Conservation (phyloP, 306 rosid genomes). For the Echinosophora koreensis region DNA sequence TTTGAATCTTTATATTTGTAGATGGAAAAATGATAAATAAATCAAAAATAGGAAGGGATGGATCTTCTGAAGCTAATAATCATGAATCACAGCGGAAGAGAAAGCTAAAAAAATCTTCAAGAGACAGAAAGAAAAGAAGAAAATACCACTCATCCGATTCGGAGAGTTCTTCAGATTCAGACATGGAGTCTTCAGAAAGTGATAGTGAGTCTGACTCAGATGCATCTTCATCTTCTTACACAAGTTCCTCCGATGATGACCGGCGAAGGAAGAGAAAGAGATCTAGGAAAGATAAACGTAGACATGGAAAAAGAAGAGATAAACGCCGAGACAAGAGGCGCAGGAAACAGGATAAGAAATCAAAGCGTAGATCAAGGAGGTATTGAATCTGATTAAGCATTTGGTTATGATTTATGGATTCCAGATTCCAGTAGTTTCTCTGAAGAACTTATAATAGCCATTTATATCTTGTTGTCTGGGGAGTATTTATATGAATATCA, state of each 20-base stretch:
- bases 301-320: conserved; percentile 73
- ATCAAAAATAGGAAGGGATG: conserved; percentile 57
- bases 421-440: background rate
- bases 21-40: conserved; percentile 68
- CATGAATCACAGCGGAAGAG: conserved; percentile 64
- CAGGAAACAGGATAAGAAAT: conserved; percentile 68
- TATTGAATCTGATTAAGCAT: conserved; percentile 36
- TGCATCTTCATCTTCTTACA: conserved; percentile 73
- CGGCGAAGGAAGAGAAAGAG: conserved; percentile 83
- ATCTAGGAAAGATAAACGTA: conserved; percentile 75
- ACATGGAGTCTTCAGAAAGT: conserved; percentile 73
- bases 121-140: conserved; percentile 74
- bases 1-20: conserved; percentile 44
- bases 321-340: conserved; percentile 72
- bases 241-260: conserved; percentile 86
- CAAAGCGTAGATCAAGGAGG: conserved; percentile 82
- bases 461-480: background rate
- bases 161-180: conserved; percentile 84
- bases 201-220: conserved; percentile 85
- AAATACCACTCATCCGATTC: conserved; percentile 75
- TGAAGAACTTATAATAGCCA: background rate
- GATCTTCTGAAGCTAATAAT: conserved; percentile 65
- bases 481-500: background rate
- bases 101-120: conserved; percentile 76
- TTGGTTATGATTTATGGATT: background rate